Evolutionary conservation across 2,329 filamentous ascomycete species (phyloP).

Genomic region (Fusarium dlaminii): DNA sequence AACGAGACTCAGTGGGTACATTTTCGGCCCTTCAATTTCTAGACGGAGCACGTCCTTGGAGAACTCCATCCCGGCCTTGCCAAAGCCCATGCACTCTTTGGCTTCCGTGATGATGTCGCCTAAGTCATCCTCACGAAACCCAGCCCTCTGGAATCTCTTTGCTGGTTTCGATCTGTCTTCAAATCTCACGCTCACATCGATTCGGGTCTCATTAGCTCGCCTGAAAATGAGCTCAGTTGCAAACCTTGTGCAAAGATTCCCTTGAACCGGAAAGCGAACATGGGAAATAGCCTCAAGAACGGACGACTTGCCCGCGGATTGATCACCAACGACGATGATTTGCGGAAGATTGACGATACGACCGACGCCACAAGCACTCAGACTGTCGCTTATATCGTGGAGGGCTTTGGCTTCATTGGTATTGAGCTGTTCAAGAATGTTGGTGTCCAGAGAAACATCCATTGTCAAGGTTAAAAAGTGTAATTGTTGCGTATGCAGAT

Average conservation of each 20-base stretch:
- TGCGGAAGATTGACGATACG: slow-evolving; percentile 61
- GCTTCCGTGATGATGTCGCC: slow-evolving; percentile 61
- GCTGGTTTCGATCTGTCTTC: slow-evolving; percentile 37
- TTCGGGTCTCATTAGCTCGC: slow-evolving; percentile 46
- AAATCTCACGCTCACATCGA: slow-evolving; percentile 56
- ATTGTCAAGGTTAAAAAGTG: background rate
- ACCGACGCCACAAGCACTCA: slow-evolving; percentile 60
- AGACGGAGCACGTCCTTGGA: slow-evolving; percentile 58
- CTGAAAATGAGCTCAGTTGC: slow-evolving; percentile 68
- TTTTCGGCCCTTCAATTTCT: slow-evolving; percentile 55
- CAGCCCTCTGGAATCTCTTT: slow-evolving; percentile 44
- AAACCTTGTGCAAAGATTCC: slow-evolving; percentile 67
- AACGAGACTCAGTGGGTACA: slow-evolving; percentile 61
- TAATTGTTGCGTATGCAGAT: background rate
- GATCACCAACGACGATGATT: slow-evolving; percentile 68
- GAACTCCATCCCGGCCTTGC: slow-evolving; percentile 46
- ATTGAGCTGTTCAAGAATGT: slow-evolving; percentile 49
- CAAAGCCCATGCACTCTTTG: slow-evolving; percentile 59
- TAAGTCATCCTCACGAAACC: slow-evolving; percentile 53
- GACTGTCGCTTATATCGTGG: slow-evolving; percentile 62
- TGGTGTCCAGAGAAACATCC: slow-evolving; percentile 20
- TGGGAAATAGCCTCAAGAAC: slow-evolving; percentile 71
- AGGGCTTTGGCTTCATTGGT: slow-evolving; percentile 55
- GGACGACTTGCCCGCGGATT: slow-evolving; percentile 71
- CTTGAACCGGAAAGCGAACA: slow-evolving; percentile 66